phyloP scores from a whole-genome alignment of 164 flowering plant genomes.

The Piper betle region DNA sequence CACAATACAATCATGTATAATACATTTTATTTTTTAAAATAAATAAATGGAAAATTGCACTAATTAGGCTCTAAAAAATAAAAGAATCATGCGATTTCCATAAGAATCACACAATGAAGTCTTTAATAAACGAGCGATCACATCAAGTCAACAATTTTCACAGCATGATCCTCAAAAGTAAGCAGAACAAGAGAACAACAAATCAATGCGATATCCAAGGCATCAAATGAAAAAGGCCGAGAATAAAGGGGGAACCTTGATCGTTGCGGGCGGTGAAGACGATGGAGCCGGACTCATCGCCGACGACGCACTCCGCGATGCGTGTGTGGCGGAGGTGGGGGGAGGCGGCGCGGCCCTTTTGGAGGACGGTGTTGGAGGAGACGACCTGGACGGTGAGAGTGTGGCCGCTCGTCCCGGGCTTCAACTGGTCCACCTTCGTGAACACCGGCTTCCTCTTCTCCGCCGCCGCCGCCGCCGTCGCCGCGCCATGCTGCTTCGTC shows the following conservation, averaged over 20 bases:
- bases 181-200: too few species aligned
- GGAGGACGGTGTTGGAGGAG: constrained; percentile 27
- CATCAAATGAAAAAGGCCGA: neutral
- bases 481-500: too few species aligned
- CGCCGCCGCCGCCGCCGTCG: too few species aligned
- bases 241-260: constrained; percentile 30
- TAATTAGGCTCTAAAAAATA: too few species aligned
- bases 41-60: too few species aligned
- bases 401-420: constrained; percentile 49
- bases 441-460: constrained; percentile 45
- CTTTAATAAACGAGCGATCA: too few species aligned
- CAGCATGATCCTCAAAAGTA: too few species aligned
- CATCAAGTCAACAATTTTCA: too few species aligned
- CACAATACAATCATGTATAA: neutral
- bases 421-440: constrained; percentile 36
- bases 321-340: too few species aligned
- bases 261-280: constrained; percentile 55
- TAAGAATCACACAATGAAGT: too few species aligned
- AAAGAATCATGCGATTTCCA: too few species aligned
- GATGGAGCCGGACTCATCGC: constrained; percentile 47
- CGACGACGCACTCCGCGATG: constrained; percentile 55
- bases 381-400: constrained; percentile 35
- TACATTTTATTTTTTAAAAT: neutral
- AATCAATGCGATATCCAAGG: too few species aligned
- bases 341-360: constrained; percentile 28